phyloP scores from a whole-genome alignment of 163 green algal species.

The Scenedesmus sp. region DNA sequence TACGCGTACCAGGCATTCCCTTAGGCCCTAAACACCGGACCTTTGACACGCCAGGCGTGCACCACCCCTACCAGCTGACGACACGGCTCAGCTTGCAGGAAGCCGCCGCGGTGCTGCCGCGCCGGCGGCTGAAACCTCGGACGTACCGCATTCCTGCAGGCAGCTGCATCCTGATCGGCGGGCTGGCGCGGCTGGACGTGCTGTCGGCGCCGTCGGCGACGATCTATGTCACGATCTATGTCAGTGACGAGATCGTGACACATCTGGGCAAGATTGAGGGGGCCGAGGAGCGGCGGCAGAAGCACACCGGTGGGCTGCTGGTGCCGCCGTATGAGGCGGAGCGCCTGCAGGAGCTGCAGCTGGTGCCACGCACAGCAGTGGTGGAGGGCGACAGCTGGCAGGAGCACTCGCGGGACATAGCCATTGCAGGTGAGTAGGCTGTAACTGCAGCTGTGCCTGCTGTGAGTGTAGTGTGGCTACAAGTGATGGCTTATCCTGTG shows the following conservation, averaged over 20 bases:
- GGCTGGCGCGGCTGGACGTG: conserved; percentile 92
- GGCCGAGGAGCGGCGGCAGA: conserved; percentile 77
- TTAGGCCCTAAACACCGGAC: conserved; percentile 80
- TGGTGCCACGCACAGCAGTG: conserved; percentile 65
- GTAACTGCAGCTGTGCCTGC: not conserved
- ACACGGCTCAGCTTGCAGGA: conserved; percentile 82
- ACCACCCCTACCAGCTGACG: conserved; percentile 91
- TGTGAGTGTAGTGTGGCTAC: not conserved
- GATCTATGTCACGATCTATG: conserved; percentile 97
- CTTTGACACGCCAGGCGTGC: conserved; percentile 97
- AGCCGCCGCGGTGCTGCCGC: conserved; percentile 79
- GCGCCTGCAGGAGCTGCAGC: conserved; percentile 61
- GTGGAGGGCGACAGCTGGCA: conserved; percentile 84
- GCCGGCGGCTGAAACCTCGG: conserved; percentile 81
- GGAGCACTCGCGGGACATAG: conserved; percentile 84
- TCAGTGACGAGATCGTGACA: conserved; percentile 80
- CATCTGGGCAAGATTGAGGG: conserved; percentile 93
- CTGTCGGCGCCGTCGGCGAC: conserved; percentile 73
- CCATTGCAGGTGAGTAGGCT: conserved; percentile 77
- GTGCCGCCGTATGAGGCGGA: conserved; percentile 43
- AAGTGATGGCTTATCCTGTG: not conserved
- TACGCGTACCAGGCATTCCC: conserved; percentile 87
- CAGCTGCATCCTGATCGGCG: conserved; percentile 85
- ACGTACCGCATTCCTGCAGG: conserved; percentile 90
- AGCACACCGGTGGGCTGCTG: conserved; percentile 80